Conservation (phyloP, 352 stramenopile species). For the Phytophthora sansomeana region DNA sequence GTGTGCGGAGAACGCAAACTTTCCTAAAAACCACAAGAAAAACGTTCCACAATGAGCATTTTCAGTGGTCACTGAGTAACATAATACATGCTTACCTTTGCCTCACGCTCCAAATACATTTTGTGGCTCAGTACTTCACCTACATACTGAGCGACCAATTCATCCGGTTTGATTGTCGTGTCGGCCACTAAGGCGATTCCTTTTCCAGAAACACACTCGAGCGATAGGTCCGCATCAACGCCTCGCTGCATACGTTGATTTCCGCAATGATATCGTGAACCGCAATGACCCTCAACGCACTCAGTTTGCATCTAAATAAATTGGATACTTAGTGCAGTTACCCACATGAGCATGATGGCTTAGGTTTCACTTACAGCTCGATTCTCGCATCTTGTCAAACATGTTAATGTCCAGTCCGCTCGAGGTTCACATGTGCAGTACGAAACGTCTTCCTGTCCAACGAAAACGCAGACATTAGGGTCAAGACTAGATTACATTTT, state of each 20-base stretch:
- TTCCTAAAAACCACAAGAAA: too few species aligned
- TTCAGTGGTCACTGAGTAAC: too few species aligned
- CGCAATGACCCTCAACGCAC: constrained; percentile 3
- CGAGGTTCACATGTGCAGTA: constrained; percentile 5
- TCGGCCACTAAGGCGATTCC: constrained; percentile 3
- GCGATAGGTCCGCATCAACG: not conserved
- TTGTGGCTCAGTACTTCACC: constrained; percentile 3
- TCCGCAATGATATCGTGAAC: not conserved
- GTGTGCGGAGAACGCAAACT: too few species aligned
- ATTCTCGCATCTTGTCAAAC: too few species aligned
- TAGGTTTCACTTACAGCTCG: constrained; percentile 1
- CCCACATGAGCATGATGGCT: not conserved
- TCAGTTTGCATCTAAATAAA: too few species aligned
- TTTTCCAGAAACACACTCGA: constrained; percentile 1
- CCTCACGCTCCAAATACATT: constrained; percentile 5
- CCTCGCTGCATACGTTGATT: constrained; percentile 15
- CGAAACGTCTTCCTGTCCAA: not conserved
- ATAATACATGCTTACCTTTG: constrained; percentile 3
- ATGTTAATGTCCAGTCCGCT: constrained; percentile 3
- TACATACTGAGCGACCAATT: constrained; percentile 6
- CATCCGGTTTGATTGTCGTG: not conserved
- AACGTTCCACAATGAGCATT: too few species aligned
- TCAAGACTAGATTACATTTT: not conserved
- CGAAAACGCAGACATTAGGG: not conserved
- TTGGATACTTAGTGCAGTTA: too few species aligned